A percentile compares a stretch with the other conserved stretches of the same genome.
Conservation (phyloP, 768 basidiomycete species). For the Phlebiopsis flavidoalba region DNA sequence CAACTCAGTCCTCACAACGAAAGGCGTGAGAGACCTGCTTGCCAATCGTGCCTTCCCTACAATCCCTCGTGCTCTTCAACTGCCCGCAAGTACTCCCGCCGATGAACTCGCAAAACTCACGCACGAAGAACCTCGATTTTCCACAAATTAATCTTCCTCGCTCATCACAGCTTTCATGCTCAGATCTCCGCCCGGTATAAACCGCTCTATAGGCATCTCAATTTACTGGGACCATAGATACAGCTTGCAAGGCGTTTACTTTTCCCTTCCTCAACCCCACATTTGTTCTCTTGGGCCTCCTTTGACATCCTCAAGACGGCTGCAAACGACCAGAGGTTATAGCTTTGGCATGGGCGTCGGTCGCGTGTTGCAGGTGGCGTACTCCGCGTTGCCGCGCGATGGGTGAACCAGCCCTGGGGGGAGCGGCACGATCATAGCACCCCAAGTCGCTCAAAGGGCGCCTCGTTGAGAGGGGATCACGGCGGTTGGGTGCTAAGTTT, state of each 20-base stretch:
- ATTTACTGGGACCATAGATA: constrained; percentile 5
- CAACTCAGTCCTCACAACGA: constrained; percentile 21
- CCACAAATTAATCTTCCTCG: constrained; percentile 20
- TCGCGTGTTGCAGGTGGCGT: constrained; percentile 5
- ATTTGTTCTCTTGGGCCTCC: constrained; percentile 20
- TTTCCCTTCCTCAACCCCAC: constrained; percentile 26
- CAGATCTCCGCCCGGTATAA: not conserved
- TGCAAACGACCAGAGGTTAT: constrained; percentile 7
- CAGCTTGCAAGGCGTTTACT: not conserved
- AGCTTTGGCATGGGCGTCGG: not conserved
- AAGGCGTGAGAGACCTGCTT: constrained; percentile 21
- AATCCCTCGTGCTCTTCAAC: constrained; percentile 21
- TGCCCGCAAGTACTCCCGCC: constrained; percentile 21
- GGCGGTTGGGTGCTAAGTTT: not conserved
- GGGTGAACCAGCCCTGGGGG: constrained; percentile 16
- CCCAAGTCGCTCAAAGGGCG: not conserved
- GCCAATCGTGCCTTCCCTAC: constrained; percentile 17
- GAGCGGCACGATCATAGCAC: constrained; percentile 16
- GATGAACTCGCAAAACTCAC: constrained; percentile 22
- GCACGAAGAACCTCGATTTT: constrained; percentile 21
- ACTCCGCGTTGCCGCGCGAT: constrained; percentile 13
- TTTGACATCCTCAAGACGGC: not conserved
- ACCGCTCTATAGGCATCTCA: not conserved
- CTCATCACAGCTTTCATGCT: constrained; percentile 23
- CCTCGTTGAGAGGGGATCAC: not conserved